phyloP scores from a whole-genome alignment of 192 early-diverging fungal genomes.

The Coemansia sp. region DNA sequence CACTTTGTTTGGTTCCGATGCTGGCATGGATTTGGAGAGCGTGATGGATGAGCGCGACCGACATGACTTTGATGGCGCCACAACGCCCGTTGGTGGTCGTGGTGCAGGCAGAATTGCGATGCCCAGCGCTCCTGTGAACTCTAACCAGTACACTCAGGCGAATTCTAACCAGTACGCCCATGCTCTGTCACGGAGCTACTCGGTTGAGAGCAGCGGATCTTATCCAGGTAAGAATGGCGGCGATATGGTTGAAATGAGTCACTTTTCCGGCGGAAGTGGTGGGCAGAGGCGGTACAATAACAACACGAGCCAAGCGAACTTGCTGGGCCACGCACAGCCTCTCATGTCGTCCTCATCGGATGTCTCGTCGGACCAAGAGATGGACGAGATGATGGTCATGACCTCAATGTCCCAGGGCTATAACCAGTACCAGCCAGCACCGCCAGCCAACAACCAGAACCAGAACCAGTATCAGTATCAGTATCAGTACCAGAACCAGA shows the following conservation, averaged over 20 bases:
- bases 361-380: conserved; percentile 8
- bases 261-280: not conserved
- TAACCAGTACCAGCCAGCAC: not conserved
- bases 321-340: conserved; percentile 33
- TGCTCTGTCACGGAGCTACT: conserved; percentile 32
- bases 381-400: conserved; percentile 13
- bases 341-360: conserved; percentile 6
- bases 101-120: not conserved
- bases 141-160: not conserved
- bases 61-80: conserved; percentile 48
- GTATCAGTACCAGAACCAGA: no score
- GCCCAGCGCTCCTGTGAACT: not conserved
- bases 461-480: no score
- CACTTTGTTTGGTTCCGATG: conserved; percentile 37
- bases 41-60: conserved; percentile 51
- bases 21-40: conserved; percentile 29
- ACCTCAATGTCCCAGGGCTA: conserved; percentile 1
- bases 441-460: no score
- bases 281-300: not conserved
- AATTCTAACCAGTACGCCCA: not conserved
- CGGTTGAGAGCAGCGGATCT: conserved; percentile 32
- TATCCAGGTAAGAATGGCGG: not conserved
- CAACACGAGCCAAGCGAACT: conserved; percentile 29
- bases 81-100: conserved; percentile 17
- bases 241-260: conserved; percentile 20